phyloP scores from a whole-genome alignment of 129 eudicot species.

The Lactuca sativa region DNA sequence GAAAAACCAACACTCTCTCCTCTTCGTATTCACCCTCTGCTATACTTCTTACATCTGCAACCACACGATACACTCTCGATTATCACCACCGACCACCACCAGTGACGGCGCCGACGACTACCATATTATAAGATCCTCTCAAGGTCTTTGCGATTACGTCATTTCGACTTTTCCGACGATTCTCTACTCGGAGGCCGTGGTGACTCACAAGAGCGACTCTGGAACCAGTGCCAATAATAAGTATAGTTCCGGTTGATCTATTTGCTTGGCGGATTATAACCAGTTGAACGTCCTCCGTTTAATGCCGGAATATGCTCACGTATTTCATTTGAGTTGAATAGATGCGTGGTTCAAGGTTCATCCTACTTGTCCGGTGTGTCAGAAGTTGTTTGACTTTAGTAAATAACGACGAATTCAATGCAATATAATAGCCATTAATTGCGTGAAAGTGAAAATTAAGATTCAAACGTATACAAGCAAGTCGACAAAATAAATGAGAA shows the following conservation, averaged over 20 bases:
- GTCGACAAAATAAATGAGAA: not conserved
- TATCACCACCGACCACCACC: slow-evolving; percentile 2
- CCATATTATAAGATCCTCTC: slow-evolving; percentile 4
- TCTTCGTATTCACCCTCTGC: slow-evolving; percentile 25
- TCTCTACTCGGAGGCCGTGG: slow-evolving; percentile 18
- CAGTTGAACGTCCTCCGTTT: slow-evolving; percentile 32
- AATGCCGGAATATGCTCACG: slow-evolving; percentile 47
- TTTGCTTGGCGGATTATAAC: slow-evolving; percentile 48
- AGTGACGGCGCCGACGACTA: not conserved
- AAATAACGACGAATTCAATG: not conserved
- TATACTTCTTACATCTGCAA: slow-evolving; percentile 33
- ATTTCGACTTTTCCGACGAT: slow-evolving; percentile 27
- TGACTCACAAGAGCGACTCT: not conserved
- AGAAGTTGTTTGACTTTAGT: slow-evolving; percentile 25
- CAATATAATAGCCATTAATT: too few species aligned
- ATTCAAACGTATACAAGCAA: not conserved
- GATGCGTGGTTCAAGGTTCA: slow-evolving; percentile 47
- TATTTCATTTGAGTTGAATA: slow-evolving; percentile 42
- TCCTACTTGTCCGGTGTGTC: slow-evolving; percentile 53
- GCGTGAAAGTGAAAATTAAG: not conserved
- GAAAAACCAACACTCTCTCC: not conserved
- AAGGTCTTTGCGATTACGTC: slow-evolving; percentile 26
- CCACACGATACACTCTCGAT: not conserved
- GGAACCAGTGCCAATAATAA: not conserved
- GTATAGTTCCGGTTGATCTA: slow-evolving; percentile 27